Conservation (phyloP, 257 asterid genomes). For the Solanum stenotomum region DNA sequence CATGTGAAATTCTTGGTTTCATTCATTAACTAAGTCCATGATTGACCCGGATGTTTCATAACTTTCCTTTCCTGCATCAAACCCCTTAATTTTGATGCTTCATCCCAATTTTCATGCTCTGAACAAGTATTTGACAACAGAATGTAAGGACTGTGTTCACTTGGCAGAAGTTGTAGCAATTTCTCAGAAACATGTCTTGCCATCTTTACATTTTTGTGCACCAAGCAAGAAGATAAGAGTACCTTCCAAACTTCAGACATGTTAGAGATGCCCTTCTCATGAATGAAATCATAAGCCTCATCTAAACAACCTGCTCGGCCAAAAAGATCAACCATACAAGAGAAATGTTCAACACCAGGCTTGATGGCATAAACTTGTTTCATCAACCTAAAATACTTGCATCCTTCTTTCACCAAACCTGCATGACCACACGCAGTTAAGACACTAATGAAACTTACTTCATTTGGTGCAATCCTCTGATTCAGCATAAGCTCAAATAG, state of each 20-base stretch:
- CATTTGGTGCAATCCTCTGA: slow-evolving; percentile 45
- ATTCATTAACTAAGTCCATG: slow-evolving; percentile 41
- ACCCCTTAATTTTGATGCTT: slow-evolving; percentile 44
- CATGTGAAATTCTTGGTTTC: not conserved
- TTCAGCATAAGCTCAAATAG: slow-evolving; percentile 48
- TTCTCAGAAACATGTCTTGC: slow-evolving; percentile 46
- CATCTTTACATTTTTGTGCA: slow-evolving; percentile 59
- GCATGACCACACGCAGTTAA: slow-evolving; percentile 69
- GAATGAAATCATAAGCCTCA: slow-evolving; percentile 48
- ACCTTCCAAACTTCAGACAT: slow-evolving; percentile 49
- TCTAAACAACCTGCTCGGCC: slow-evolving; percentile 58
- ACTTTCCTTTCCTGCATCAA: slow-evolving; percentile 41
- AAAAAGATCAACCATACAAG: slow-evolving; percentile 67
- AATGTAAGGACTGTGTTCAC: slow-evolving; percentile 34
- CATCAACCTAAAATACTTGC: slow-evolving; percentile 63
- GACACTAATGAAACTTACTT: slow-evolving; percentile 53
- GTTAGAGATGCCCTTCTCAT: slow-evolving; percentile 32
- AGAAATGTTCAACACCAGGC: slow-evolving; percentile 46
- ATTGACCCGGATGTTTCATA: slow-evolving; percentile 46
- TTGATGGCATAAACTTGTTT: slow-evolving; percentile 26
- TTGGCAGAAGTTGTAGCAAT: slow-evolving; percentile 38
- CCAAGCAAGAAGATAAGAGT: slow-evolving; percentile 46
- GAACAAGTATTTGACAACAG: slow-evolving; percentile 49
- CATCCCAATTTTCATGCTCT: slow-evolving; percentile 43
- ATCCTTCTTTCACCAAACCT: slow-evolving; percentile 65